phyloP scores from a whole-genome alignment of 192 early-diverging fungal genomes.

The Backusella mclennaniae region DNA sequence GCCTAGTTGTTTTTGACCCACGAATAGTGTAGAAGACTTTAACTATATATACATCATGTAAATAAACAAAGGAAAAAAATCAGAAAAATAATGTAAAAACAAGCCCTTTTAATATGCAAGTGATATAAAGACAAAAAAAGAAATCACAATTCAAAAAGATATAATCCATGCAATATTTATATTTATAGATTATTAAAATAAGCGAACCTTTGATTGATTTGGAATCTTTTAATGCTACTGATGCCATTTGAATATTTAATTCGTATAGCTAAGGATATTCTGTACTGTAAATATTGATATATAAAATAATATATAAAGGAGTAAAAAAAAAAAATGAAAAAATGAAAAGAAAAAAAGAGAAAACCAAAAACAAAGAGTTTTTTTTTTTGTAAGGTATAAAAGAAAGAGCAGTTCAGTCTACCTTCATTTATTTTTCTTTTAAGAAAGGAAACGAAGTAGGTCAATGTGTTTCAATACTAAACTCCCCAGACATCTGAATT shows the following conservation, averaged over 20 bases:
- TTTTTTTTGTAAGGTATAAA: not conserved
- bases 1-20: slow-evolving; percentile 24
- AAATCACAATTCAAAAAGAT: not conserved
- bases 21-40: slow-evolving; percentile 35
- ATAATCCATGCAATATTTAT: slow-evolving; percentile 5
- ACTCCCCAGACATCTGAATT: slow-evolving; percentile 15
- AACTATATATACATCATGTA: slow-evolving; percentile 12
- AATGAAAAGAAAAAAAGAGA: not conserved
- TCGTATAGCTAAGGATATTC: not conserved
- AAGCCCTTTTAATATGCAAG: not conserved
- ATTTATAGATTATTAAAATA: slow-evolving; percentile 6
- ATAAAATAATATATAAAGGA: not conserved
- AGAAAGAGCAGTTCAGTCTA: not conserved
- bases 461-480: slow-evolving; percentile 29
- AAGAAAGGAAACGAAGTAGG: slow-evolving; percentile 18
- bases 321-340: not conserved
- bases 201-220: slow-evolving; percentile 17
- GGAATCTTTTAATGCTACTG: not conserved
- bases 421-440: slow-evolving; percentile 9
- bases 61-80: not conserved
- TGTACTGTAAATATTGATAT: not conserved
- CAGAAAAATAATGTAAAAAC: not conserved
- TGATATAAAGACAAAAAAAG: not conserved
- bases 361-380: not conserved
- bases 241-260: not conserved